Evolutionary conservation across 225 moss, liverwort and hornwort species (phyloP), one percentile per base, ranked within the genome.

Genomic region (Physcomitrellopsis africana): DNA sequence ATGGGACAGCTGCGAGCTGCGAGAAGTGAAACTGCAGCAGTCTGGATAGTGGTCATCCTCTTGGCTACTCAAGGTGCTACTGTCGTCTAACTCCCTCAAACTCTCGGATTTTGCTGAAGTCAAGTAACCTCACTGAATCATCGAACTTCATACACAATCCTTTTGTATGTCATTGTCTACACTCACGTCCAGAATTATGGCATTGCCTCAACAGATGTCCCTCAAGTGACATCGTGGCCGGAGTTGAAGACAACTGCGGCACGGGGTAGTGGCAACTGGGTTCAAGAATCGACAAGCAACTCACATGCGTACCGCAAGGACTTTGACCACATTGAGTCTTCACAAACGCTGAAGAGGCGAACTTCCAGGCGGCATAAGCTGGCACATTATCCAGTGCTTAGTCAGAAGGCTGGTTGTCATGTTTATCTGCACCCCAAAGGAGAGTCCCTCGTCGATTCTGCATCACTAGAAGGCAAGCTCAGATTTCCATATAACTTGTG

Each of bases 321-420:
- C 6, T 63, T 0, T 29, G 8, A 1, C 2, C 1, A 26, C 32
- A 26, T 63, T 3, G 74, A 78, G 44, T 45, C 69, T n/a, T 11
- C 22, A 6, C 72, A 73, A 3, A 57, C 69, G 6, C 13, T 65
- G 11, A 22, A 51, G 8, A 44, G 0, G 9, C 70, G 66, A 22
- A 37, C 59, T 18, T 46, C n/a, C 3, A 46, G 42, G 60, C 70
- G 11, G 1, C 63, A 44, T 51, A 20, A 55, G 12, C 22, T 60
- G 32, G 0, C 41, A 1, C 18, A 69, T 11, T 82, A 75, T 19
- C 78, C 79, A 15, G 54, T 82, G 12, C 71, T 82, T 9, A 69
- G 57, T 14, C 42, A 82, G 45, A 65, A 74, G 17, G 82, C 82
- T 0, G 79, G 82, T 22, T 82, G 82, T 12, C 82, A 75, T 67